A percentile compares a stretch with the other conserved stretches of the same genome.
These are phyloP conservation scores for Nothomitra cinnamomea DNA, from an alignment of 2,329 filamentous ascomycete species.

Conservation along the genomic window DNA sequence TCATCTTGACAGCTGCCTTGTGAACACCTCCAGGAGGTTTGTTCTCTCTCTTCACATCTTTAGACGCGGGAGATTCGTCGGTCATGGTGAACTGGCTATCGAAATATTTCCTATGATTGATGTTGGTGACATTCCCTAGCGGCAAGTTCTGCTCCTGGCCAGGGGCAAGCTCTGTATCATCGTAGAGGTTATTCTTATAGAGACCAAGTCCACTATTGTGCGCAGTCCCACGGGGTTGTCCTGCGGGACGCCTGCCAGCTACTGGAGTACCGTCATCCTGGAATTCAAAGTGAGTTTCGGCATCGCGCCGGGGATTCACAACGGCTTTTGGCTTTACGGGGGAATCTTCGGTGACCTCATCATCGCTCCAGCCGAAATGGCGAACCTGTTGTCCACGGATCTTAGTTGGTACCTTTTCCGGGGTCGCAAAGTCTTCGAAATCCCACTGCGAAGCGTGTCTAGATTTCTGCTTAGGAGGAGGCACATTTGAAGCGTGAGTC, in stretches of 20 bases:
- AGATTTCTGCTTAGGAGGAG: conserved; percentile 15
- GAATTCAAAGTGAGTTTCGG: conserved; percentile 70
- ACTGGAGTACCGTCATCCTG: conserved; percentile 52
- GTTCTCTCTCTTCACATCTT: conserved; percentile 24
- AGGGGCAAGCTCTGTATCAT: conserved; percentile 25
- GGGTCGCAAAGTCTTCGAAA: conserved; percentile 77
- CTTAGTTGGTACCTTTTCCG: conserved; percentile 54
- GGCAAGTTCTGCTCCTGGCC: conserved; percentile 22
- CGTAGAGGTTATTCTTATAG: conserved; percentile 62
- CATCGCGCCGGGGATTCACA: conserved; percentile 57
- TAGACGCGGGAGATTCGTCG: conserved; percentile 42
- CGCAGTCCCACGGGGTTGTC: conserved; percentile 34
- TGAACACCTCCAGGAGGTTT: conserved; percentile 37
- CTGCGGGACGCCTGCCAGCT: conserved; percentile 29
- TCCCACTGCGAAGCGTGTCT: conserved; percentile 67
- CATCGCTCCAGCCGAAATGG: conserved; percentile 60
- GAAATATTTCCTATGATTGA: conserved; percentile 60
- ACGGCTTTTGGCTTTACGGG: conserved; percentile 41
- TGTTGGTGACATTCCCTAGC: conserved; percentile 53
- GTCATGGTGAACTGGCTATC: conserved; percentile 60
- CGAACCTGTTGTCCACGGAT: conserved; percentile 51
- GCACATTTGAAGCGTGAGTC: conserved; percentile 21
- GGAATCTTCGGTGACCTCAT: conserved; percentile 37
- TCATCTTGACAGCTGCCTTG: conserved; percentile 54
- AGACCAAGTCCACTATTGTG: conserved; percentile 53